Conservation (phyloP, 768 basidiomycete species). For the Rhizopogon vesiculosus region DNA sequence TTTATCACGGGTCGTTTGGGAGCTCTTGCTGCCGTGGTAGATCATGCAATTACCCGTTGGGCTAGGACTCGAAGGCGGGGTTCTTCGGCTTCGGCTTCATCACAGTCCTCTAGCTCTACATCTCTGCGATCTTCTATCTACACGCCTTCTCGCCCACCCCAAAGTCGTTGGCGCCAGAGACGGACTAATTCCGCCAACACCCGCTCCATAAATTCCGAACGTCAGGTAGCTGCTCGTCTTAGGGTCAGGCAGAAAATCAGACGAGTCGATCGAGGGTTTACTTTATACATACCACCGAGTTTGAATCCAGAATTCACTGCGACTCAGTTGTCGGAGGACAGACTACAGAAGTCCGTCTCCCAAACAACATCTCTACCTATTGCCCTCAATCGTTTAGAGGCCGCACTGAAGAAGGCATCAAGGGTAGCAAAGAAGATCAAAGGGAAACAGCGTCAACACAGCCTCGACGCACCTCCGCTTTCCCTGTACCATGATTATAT, state of each 20-base stretch:
- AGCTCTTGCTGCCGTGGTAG: constrained; percentile 56
- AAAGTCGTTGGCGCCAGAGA: constrained; percentile 40
- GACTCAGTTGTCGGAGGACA: constrained; percentile 1
- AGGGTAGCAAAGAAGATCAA: constrained; percentile 24
- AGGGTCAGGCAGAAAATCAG: constrained; percentile 60
- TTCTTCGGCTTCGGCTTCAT: constrained; percentile 40
- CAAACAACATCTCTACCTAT: constrained; percentile 43
- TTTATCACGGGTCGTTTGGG: constrained; percentile 37
- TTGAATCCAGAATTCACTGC: constrained; percentile 6
- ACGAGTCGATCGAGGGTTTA: constrained; percentile 57
- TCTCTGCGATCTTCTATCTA: constrained; percentile 25
- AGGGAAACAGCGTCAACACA: constrained; percentile 5
- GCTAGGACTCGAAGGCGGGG: constrained; percentile 39
- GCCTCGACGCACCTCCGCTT: neutral
- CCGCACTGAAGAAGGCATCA: constrained; percentile 36
- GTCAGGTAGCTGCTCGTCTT: constrained; percentile 54
- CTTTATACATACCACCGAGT: constrained; percentile 54
- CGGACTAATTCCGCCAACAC: constrained; percentile 46
- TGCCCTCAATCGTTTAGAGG: constrained; percentile 47
- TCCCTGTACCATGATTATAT: constrained; percentile 29
- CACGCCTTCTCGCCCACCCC: constrained; percentile 36
- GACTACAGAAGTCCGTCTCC: constrained; percentile 24
- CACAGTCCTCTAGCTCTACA: constrained; percentile 35
- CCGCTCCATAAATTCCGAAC: constrained; percentile 50
- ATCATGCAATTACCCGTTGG: constrained; percentile 70